phyloP scores from a whole-genome alignment of 2,329 filamentous ascomycete species.

The Fusarium brevicatenulatum region DNA sequence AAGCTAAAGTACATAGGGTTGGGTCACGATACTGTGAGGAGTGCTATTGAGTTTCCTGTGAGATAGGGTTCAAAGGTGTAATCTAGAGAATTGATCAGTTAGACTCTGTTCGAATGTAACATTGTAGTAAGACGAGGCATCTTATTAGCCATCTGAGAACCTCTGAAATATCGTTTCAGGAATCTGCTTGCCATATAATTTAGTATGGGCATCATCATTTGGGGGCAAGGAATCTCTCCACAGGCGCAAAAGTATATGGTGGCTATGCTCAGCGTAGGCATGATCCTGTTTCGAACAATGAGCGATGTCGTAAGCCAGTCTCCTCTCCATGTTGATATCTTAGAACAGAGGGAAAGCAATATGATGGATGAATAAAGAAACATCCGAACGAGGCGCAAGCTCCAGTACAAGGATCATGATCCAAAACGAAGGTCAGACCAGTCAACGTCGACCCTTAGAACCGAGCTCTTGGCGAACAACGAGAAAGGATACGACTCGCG shows the following conservation, averaged over 20 bases:
- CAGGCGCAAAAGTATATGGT: background rate
- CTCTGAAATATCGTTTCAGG: background rate
- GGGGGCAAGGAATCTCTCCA: background rate
- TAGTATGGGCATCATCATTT: background rate
- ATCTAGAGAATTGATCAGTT: background rate
- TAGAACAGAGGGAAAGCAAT: background rate
- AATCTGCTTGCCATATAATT: background rate
- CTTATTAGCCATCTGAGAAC: background rate
- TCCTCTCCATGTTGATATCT: background rate
- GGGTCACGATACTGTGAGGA: background rate
- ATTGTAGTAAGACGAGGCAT: background rate
- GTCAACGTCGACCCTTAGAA: background rate
- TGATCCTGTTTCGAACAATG: background rate
- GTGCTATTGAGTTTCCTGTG: background rate
- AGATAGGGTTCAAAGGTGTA: background rate
- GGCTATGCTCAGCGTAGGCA: background rate
- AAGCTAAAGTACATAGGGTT: background rate
- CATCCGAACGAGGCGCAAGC: background rate
- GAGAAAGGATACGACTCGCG: background rate
- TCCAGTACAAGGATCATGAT: background rate
- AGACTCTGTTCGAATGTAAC: background rate
- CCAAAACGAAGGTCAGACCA: background rate
- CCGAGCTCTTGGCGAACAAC: slow-evolving; percentile 3
- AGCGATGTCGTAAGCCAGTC: background rate
- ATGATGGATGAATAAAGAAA: background rate